Evolutionary conservation across 306 rosid genomes (phyloP), one percentile per base, ranked within the genome.

Genomic region (Coriaria nepalensis): DNA sequence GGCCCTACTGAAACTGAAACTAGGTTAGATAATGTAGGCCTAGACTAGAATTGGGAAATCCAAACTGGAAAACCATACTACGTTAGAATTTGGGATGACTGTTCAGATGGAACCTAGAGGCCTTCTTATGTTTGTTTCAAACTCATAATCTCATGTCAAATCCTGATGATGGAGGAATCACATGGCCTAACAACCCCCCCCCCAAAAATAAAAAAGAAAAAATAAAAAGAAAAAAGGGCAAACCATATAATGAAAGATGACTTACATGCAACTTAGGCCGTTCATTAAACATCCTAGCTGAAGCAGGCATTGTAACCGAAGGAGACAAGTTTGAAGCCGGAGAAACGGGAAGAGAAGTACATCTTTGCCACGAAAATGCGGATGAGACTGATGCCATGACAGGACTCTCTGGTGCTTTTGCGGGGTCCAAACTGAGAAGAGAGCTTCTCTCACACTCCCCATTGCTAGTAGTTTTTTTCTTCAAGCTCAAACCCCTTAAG

Each of bases 321-420:
- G 92, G 94, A 40, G 95, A 77, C 40, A 77, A 49, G 71, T 77
- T 73, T 33, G 92, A 44, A 47, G 79, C 81, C 35, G 71, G 90
- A 37, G 80, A 60, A 55, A 81, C 87, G 13, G 97, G 97, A 73
- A 84, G 97, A 48, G 97, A 90, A 44, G 78, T 54, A 43, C 93
- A 90, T 56, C 86, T 66, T 62, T 65, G 13, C 97, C 95, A 88
- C 43, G 93, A 46, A 69, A 67, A 55, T 52, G 69, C 73, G 10
- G 90, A 62, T 49, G 57, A 61, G 8, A 61, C 38, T 52, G 73
- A 55, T 44, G 75, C 64, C 66, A 57, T 43, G 44, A 66, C 64
- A 34, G 93, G 69, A 76, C 73, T 50, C 45, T 67, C 93, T 7
- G 82, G 70, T 57, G 74, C 49, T 37, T 68, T 47, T 50, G 37